Evolutionary conservation across 1,284 basidiomycete genomes (phyloP).

Genomic region (Ustilago vetiveriae): DNA sequence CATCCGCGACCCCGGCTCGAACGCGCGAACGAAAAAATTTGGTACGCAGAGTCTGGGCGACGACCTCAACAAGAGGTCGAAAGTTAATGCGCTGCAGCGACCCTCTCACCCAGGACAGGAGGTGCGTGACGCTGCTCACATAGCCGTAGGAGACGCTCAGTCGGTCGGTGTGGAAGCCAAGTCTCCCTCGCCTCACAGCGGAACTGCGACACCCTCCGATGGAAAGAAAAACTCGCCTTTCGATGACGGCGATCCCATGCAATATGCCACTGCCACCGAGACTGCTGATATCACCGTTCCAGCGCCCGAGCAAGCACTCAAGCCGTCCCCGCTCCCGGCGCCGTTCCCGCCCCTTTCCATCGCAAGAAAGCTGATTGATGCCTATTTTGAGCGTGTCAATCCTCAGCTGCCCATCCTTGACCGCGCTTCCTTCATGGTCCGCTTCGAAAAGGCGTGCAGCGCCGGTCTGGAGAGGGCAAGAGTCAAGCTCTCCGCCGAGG

Average conservation of each 20-base stretch:
- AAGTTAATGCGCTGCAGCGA: constrained; percentile 4
- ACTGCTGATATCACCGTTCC: constrained; percentile 48
- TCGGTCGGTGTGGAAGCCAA: constrained; percentile 5
- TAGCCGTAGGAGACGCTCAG: not conserved
- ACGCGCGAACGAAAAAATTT: constrained; percentile 5
- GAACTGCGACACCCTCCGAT: constrained; percentile 30
- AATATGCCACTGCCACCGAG: constrained; percentile 47
- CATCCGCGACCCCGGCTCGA: constrained; percentile 36
- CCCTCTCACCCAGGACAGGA: constrained; percentile 1
- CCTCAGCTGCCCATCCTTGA: constrained; percentile 47
- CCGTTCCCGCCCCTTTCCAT: constrained; percentile 45
- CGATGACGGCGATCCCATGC: constrained; percentile 48
- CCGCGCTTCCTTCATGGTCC: constrained; percentile 30
- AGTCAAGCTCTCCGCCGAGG: constrained; percentile 21
- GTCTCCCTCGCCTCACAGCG: constrained; percentile 24
- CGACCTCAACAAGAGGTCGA: constrained; percentile 21
- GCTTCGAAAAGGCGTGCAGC: constrained; percentile 42
- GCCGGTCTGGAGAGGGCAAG: constrained; percentile 23
- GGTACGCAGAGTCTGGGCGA: constrained; percentile 29
- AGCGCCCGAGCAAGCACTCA: constrained; percentile 39
- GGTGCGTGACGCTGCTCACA: constrained; percentile 1
- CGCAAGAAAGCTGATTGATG: constrained; percentile 45
- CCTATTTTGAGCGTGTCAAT: constrained; percentile 50
- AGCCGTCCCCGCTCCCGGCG: constrained; percentile 39
- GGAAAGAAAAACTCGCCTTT: constrained; percentile 44